phyloP scores from a whole-genome alignment of 352 stramenopile genomes.

The Globisporangium abappressorium region DNA sequence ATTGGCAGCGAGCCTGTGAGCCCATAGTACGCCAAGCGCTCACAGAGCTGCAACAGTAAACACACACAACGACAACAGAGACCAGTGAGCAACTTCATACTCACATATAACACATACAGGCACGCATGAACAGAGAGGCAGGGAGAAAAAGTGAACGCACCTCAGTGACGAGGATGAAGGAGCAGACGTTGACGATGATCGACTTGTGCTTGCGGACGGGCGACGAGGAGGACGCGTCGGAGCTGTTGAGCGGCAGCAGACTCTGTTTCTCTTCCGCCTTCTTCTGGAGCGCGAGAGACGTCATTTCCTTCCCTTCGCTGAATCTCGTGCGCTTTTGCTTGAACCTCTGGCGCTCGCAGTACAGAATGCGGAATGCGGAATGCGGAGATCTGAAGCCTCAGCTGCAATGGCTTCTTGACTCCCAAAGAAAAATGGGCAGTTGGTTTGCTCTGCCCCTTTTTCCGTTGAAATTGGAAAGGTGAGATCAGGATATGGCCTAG shows the following conservation, averaged over 20 bases:
- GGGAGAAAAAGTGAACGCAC: conserved; percentile 17
- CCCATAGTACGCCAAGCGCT: conserved; percentile 79
- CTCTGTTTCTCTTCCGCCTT: conserved; percentile 13
- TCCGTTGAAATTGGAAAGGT: background rate
- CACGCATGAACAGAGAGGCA: background rate
- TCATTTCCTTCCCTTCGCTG: background rate
- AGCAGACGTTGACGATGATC: conserved; percentile 84
- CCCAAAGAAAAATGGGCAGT: background rate
- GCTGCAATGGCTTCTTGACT: background rate
- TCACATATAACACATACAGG: background rate
- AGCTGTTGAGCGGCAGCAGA: conserved; percentile 9
- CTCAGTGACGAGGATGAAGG: conserved; percentile 86
- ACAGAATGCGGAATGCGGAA: background rate
- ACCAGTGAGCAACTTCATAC: background rate
- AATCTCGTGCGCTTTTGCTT: background rate
- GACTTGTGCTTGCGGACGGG: conserved; percentile 38
- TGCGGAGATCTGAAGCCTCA: background rate
- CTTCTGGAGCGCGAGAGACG: conserved; percentile 1
- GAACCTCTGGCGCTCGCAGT: background rate
- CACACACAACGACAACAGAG: background rate
- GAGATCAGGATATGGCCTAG: background rate
- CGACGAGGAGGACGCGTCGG: background rate
- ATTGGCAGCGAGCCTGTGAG: conserved; percentile 82
- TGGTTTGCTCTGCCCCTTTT: background rate
- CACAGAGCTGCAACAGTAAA: conserved; percentile 53